phyloP scores from a whole-genome alignment of 2,329 filamentous ascomycete species.

The Rhynchosporium agropyri region DNA sequence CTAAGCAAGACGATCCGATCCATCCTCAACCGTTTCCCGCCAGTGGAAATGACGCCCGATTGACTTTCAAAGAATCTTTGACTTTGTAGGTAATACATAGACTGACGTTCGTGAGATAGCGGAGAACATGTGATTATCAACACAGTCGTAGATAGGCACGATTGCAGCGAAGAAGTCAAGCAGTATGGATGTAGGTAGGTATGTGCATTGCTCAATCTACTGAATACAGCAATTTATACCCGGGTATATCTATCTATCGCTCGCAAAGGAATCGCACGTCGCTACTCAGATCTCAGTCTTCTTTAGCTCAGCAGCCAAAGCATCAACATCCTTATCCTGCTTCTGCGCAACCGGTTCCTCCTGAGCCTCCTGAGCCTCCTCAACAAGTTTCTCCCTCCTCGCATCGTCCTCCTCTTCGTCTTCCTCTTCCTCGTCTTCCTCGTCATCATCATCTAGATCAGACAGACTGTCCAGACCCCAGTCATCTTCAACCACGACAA shows the following conservation, averaged over 20 bases:
- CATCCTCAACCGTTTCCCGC: too few species aligned
- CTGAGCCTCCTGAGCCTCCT: constrained; percentile 72
- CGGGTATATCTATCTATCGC: constrained; percentile 18
- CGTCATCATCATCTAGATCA: constrained; percentile 75
- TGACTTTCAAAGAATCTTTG: too few species aligned
- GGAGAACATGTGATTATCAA: neutral
- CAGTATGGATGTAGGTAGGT: neutral
- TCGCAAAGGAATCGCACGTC: neutral
- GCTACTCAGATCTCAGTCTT: constrained; percentile 54
- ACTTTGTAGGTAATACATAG: too few species aligned
- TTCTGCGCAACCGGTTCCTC: constrained; percentile 71
- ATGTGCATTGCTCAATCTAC: constrained; percentile 19
- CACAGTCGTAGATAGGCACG: neutral
- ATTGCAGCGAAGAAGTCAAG: neutral
- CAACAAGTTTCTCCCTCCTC: constrained; percentile 68
- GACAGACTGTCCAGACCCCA: constrained; percentile 87
- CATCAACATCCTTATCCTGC: constrained; percentile 79
- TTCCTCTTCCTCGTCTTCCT: constrained; percentile 62
- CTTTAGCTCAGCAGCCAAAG: constrained; percentile 72
- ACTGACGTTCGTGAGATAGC: too few species aligned
- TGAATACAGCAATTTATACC: neutral
- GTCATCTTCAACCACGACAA: constrained; percentile 71
- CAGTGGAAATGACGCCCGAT: too few species aligned
- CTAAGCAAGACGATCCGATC: too few species aligned
- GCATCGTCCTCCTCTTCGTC: constrained; percentile 64